These are phyloP conservation scores for Stephanocyclus meneghinianus DNA, from an alignment of 352 stramenopile genomes.

Conservation along the genomic window DNA sequence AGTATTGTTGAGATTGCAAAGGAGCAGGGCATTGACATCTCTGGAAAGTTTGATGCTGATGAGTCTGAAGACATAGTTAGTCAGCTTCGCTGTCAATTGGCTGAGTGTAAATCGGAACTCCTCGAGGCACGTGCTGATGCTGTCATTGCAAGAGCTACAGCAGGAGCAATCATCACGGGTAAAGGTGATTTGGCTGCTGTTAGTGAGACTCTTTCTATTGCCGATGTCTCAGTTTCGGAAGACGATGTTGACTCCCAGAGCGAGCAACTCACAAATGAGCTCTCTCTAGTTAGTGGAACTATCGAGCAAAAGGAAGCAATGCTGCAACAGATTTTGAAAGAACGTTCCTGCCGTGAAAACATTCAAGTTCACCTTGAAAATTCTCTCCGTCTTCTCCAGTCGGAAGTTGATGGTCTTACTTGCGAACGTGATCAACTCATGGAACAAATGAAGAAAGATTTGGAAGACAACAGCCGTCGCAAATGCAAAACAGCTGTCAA, in stretches of 20 bases:
- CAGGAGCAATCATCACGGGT: constrained; percentile 50
- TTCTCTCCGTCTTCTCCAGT: constrained; percentile 51
- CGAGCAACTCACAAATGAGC: constrained; percentile 57
- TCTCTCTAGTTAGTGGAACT: constrained; percentile 52
- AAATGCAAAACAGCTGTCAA: constrained; percentile 34
- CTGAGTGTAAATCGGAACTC: constrained; percentile 53
- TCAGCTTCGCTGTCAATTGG: constrained; percentile 59
- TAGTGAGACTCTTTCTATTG: constrained; percentile 40
- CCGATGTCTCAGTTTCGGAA: constrained; percentile 45
- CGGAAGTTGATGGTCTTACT: constrained; percentile 59
- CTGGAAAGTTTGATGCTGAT: constrained; percentile 35
- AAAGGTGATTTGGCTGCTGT: constrained; percentile 47
- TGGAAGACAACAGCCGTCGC: constrained; percentile 31
- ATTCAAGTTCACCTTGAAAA: constrained; percentile 61
- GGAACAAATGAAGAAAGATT: constrained; percentile 37
- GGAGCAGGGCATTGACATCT: constrained; percentile 50
- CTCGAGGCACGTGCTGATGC: constrained; percentile 57
- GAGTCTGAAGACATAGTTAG: constrained; percentile 43
- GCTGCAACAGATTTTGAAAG: constrained; percentile 52
- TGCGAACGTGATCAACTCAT: constrained; percentile 45
- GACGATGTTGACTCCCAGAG: constrained; percentile 57
- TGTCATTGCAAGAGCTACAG: constrained; percentile 53
- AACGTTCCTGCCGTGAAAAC: constrained; percentile 54
- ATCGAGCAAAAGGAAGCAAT: constrained; percentile 73
- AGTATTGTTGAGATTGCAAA: constrained; percentile 52